These are phyloP conservation scores for Turritis glabra DNA, from an alignment of 345 rosid genomes.

Conservation along the genomic window DNA sequence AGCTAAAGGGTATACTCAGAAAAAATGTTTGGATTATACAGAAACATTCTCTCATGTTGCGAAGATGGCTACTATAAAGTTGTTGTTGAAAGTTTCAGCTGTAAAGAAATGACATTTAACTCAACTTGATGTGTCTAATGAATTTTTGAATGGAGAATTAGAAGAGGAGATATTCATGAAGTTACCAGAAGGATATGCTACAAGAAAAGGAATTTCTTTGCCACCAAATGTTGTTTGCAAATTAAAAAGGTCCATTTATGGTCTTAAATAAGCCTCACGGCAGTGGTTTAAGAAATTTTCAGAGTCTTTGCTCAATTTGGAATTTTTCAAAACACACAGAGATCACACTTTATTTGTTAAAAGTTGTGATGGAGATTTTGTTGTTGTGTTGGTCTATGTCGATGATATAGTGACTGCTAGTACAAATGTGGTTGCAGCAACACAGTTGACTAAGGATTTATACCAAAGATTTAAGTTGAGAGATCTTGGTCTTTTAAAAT, in stretches of 20 bases:
- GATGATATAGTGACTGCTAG: not conserved
- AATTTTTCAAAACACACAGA: no score
- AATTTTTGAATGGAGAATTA: not conserved
- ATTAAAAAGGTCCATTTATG: not conserved
- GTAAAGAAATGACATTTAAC: not conserved
- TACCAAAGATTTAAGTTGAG: not conserved
- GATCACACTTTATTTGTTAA: not conserved
- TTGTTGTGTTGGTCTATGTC: not conserved
- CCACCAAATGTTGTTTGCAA: not conserved
- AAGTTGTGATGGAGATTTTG: not conserved
- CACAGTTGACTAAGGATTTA: fast-evolving
- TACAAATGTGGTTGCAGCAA: not conserved
- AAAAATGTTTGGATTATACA: no score
- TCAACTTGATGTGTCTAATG: not conserved
- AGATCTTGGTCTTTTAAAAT: not conserved
- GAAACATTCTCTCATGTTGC: no score
- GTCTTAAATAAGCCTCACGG: not conserved
- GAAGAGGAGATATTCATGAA: not conserved
- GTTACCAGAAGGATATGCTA: not conserved
- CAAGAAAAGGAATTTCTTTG: no score
- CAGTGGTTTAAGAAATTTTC: not conserved
- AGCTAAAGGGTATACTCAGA: no score
- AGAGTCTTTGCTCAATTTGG: not conserved
- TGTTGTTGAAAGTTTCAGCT: not conserved
- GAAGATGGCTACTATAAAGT: no score